phyloP scores from a whole-genome alignment of 306 rosid species.

The Citrullus colocynthis region DNA sequence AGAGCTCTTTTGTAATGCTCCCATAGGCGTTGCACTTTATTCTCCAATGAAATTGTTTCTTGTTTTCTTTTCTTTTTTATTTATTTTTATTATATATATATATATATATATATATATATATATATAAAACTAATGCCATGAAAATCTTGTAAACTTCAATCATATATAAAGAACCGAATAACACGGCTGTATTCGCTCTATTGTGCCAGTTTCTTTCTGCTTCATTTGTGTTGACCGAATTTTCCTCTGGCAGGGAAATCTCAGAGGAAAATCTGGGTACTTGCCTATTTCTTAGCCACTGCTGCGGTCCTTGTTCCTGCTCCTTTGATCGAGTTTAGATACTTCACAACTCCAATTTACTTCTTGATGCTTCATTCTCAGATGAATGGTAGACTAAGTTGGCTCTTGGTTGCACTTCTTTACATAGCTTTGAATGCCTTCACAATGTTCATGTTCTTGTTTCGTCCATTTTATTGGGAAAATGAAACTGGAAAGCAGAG shows the following conservation, averaged over 20 bases:
- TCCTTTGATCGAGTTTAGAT: slow-evolving; percentile 83
- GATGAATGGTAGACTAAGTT: slow-evolving; percentile 27
- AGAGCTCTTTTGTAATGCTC: no score
- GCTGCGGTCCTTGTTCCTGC: slow-evolving; percentile 77
- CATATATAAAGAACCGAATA: not conserved
- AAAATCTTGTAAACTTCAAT: not conserved
- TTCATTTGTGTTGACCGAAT: not conserved
- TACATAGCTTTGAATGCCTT: slow-evolving; percentile 41
- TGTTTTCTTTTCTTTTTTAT: no score
- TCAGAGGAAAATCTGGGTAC: slow-evolving; percentile 53
- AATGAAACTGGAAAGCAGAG: slow-evolving; percentile 79
- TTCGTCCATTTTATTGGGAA: slow-evolving; percentile 64
- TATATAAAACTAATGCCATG: not conserved
- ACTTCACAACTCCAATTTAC: slow-evolving; percentile 60
- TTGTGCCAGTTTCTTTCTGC: not conserved
- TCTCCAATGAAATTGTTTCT: no score
- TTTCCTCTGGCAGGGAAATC: slow-evolving; percentile 34
- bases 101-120: no score
- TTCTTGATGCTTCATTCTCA: slow-evolving; percentile 50
- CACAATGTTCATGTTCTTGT: slow-evolving; percentile 72
- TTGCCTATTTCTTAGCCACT: slow-evolving; percentile 58
- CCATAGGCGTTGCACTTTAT: no score
- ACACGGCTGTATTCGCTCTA: not conserved
- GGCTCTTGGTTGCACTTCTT: slow-evolving; percentile 42
- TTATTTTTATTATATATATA: no score